Base-by-base conservation (phyloP, 2,329 filamentous ascomycete species). In the Juglanconis juglandina region DNA sequence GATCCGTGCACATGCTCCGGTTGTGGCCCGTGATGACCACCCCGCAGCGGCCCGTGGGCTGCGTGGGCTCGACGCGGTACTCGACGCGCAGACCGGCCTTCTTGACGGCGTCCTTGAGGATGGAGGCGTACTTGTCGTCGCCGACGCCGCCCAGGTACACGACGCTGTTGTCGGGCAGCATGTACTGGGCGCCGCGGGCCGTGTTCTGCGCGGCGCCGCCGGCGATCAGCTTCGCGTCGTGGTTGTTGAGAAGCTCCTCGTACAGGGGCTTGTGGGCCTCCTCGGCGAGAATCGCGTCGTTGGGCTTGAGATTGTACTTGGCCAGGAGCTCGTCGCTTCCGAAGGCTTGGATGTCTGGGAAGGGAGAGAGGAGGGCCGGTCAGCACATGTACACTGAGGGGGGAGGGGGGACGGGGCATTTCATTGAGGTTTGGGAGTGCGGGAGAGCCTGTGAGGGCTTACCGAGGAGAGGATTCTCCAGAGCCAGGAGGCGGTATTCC, bases 381-480 rank as follows among this genome's bases (percentile, higher is more conserved):
- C 48, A 53, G 42, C 51, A 53, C 50, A 41, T 48, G 60, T 42
- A 14, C 35, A 32, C 5, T 53, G 42, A 13, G 24, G 34, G 35
- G 32, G 11, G 58, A 54, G 34, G 33, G 17, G 14, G 24, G 17
- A 14, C 11, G 32, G 53, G 30, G 37, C 48, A 44, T 30, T 47
- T 11, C 8, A 52, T 35, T 24, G 24, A 24, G 24, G 24, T 24
- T 24, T 24, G 24, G 24, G 24, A 52, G 50, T 70, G 68, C 59
- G 64, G 49, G 44, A 9, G 44, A 61, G 51, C 35, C n/a, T 44
- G 8, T n/a, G 17, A n/a, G 9, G 33, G 77, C 83, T 68, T 80
- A 93, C 90, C 94, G 71, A 99, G 90, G 70, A 99, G 88, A 76
- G 95, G 95, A 79, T 99, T 99, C 88, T 97, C 95, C 71, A 99